Evolutionary conservation across 495 filamentous ascomycete genomes (phyloP).

Genomic region (Trichoderma reesei): DNA sequence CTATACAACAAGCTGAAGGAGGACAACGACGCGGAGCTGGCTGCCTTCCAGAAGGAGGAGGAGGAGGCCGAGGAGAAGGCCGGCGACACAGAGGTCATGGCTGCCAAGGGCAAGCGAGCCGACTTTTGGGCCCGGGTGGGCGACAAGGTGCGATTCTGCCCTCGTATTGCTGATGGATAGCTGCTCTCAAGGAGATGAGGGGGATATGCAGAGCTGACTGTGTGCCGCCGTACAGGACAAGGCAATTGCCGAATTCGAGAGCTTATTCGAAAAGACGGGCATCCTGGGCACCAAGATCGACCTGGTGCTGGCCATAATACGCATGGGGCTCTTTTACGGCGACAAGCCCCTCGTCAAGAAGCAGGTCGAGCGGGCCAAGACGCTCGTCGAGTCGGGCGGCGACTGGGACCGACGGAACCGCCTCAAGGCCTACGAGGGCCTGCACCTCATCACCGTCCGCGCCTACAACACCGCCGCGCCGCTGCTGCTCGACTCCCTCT

Average conservation of each 20-base stretch:
- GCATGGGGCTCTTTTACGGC: slow-evolving; percentile 89
- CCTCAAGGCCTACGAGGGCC: slow-evolving; percentile 94
- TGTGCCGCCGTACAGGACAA: slow-evolving; percentile 54
- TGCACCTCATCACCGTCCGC: slow-evolving; percentile 84
- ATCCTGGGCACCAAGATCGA: slow-evolving; percentile 95
- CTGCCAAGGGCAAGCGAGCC: slow-evolving; percentile 85
- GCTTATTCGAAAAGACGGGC: slow-evolving; percentile 85
- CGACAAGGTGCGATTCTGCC: slow-evolving; percentile 64
- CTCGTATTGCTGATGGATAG: not conserved
- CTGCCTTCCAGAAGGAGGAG: slow-evolving; percentile 87
- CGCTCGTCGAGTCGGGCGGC: slow-evolving; percentile 83
- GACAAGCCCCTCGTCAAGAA: slow-evolving; percentile 87
- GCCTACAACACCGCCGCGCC: slow-evolving; percentile 85
- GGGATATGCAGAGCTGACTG: not conserved
- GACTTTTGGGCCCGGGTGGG: slow-evolving; percentile 91
- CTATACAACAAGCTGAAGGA: slow-evolving; percentile 76
- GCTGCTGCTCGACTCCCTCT: slow-evolving; percentile 87
- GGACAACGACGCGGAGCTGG: slow-evolving; percentile 86
- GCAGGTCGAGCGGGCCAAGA: slow-evolving; percentile 80
- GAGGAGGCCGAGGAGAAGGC: slow-evolving; percentile 90
- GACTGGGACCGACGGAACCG: slow-evolving; percentile 98
- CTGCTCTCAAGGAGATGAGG: not conserved
- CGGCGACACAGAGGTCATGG: slow-evolving; percentile 88
- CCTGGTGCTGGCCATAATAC: slow-evolving; percentile 88
- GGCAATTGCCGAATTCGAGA: slow-evolving; percentile 83